Evolutionary conservation across 2,329 filamentous ascomycete species (phyloP).

Genomic region (Bipolaris zeicola): DNA sequence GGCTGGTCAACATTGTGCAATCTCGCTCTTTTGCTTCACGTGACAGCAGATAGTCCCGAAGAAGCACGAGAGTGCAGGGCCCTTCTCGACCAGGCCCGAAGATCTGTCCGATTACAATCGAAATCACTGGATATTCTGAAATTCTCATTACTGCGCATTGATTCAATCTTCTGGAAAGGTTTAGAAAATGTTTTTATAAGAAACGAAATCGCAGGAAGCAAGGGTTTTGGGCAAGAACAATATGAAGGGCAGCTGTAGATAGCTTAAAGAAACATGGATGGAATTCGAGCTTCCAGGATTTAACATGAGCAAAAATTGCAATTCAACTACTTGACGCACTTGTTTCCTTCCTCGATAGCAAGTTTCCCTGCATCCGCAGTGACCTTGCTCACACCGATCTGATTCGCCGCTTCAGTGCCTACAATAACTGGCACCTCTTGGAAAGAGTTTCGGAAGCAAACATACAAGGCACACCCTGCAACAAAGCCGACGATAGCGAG

Average conservation of each 20-base stretch:
- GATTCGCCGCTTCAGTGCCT: neutral
- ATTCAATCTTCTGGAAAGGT: constrained; percentile 1
- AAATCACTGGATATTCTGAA: neutral
- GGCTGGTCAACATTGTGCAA: constrained; percentile 2
- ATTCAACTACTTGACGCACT: neutral
- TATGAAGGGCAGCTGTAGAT: neutral
- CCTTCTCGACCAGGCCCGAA: neutral
- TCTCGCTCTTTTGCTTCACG: neutral
- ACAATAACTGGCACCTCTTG: neutral
- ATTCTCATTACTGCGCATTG: neutral
- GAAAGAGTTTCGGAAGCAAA: constrained; percentile 51
- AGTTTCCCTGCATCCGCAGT: neutral
- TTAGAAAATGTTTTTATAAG: neutral
- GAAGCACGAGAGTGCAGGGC: neutral
- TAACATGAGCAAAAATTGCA: neutral
- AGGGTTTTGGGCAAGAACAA: neutral
- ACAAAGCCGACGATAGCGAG: constrained; percentile 14
- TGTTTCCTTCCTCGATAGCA: neutral
- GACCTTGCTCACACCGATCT: neutral
- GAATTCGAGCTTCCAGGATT: neutral
- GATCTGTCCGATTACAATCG: neutral
- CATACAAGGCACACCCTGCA: constrained; percentile 45
- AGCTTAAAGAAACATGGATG: neutral
- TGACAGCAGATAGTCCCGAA: constrained; percentile 2
- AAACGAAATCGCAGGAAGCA: neutral